phyloP scores from a whole-genome alignment of 192 early-diverging fungal genomes.

The Borealophlyctis nickersoniae region DNA sequence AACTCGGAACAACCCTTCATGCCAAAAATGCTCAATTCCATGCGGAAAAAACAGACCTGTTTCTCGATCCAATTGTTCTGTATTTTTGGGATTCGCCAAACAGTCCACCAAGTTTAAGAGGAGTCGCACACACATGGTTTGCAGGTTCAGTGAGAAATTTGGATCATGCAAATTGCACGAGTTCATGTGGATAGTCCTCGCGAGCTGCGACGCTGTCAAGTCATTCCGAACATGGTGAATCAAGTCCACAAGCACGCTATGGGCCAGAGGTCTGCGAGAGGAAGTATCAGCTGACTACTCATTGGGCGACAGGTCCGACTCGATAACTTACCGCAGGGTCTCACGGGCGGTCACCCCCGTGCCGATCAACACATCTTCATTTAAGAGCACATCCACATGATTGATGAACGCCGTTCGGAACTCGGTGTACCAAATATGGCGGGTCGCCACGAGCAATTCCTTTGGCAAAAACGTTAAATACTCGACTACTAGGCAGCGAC shows the following conservation, averaged over 20 bases:
- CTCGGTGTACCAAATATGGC: constrained; percentile 92
- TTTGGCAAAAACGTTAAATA: constrained; percentile 25
- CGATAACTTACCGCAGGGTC: constrained; percentile 64
- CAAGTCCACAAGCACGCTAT: constrained; percentile 93
- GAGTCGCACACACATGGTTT: constrained; percentile 95
- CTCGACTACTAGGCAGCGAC: neutral
- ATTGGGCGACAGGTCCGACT: neutral
- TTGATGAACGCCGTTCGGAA: constrained; percentile 85
- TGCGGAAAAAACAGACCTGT: constrained; percentile 17
- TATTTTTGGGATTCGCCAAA: constrained; percentile 17
- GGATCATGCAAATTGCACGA: constrained; percentile 90
- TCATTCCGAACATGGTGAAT: constrained; percentile 92
- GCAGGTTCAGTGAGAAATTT: constrained; percentile 84
- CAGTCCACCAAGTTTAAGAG: constrained; percentile 85
- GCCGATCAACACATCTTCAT: constrained; percentile 92
- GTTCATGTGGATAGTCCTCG: constrained; percentile 85
- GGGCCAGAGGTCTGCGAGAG: constrained; percentile 73
- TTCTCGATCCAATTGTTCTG: neutral
- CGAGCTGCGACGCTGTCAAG: constrained; percentile 75
- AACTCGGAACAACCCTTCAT: constrained; percentile 4
- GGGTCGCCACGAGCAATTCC: constrained; percentile 91
- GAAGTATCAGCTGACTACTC: neutral
- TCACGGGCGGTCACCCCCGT: constrained; percentile 90
- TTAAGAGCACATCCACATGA: constrained; percentile 87
- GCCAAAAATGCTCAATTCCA: too few relatives aligned